phyloP scores from a whole-genome alignment of 352 stramenopile genomes.

The Phytophthora nicotianae region DNA sequence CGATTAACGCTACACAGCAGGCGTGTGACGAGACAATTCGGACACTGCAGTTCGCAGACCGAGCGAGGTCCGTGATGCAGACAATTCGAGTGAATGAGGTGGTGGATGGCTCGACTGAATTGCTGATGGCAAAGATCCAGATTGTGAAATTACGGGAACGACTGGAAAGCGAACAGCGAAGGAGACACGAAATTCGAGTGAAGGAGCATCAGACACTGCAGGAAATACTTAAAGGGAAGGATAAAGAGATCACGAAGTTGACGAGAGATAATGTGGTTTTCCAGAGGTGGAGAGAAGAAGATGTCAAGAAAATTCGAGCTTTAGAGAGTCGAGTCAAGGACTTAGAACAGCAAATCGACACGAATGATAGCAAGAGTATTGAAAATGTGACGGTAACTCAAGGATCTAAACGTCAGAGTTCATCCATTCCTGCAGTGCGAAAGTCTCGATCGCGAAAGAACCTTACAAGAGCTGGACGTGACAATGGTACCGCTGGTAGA shows the following conservation, averaged over 20 bases:
- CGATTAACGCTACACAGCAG: slow-evolving; percentile 50
- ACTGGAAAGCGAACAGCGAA: slow-evolving; percentile 54
- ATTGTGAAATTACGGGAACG: slow-evolving; percentile 58
- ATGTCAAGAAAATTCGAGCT: slow-evolving; percentile 54
- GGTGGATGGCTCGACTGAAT: slow-evolving; percentile 51
- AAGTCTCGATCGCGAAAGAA: slow-evolving; percentile 32
- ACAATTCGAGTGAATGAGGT: slow-evolving; percentile 71
- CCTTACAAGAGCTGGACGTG: slow-evolving; percentile 14
- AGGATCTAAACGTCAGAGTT: slow-evolving; percentile 9
- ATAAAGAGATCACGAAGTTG: slow-evolving; percentile 63
- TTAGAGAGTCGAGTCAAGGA: slow-evolving; percentile 55
- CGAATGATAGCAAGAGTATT: not conserved
- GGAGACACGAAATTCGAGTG: slow-evolving; percentile 49
- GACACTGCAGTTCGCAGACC: slow-evolving; percentile 81
- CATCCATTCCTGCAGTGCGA: slow-evolving; percentile 7
- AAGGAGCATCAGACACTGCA: slow-evolving; percentile 63
- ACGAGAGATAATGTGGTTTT: slow-evolving; percentile 67
- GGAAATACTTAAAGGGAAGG: slow-evolving; percentile 62
- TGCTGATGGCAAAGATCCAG: slow-evolving; percentile 63
- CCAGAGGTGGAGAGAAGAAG: slow-evolving; percentile 64
- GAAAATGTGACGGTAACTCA: not conserved
- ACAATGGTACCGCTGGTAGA: slow-evolving; percentile 6
- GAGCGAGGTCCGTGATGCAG: slow-evolving; percentile 77
- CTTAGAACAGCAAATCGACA: slow-evolving; percentile 31
- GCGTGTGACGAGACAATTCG: slow-evolving; percentile 73